Percentiles rank a stretch among this genome's conserved stretches.
phyloP scores from a whole-genome alignment of 2,329 filamentous ascomycete genomes.

The Clonostachys solani region DNA sequence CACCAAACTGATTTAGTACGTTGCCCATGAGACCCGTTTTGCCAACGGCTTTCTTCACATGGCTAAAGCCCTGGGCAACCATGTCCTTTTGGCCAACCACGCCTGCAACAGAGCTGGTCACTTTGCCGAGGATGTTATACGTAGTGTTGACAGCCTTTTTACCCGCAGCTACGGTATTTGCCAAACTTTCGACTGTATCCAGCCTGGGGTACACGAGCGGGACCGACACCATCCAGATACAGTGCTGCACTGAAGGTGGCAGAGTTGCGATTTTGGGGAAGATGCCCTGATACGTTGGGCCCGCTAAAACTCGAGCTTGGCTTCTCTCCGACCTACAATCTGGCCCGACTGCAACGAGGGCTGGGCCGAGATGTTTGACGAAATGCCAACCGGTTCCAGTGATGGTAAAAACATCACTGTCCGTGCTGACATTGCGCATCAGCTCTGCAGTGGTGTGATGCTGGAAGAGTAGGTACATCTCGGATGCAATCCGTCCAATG shows the following conservation, averaged over 20 bases:
- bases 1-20: constrained; percentile 92
- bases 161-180: constrained; percentile 85
- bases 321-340: constrained; percentile 92
- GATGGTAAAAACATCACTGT: constrained; percentile 91
- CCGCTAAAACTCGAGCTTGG: constrained; percentile 87
- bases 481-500: constrained; percentile 88
- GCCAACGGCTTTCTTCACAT: constrained; percentile 93
- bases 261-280: constrained; percentile 93
- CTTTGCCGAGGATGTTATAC: constrained; percentile 93
- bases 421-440: constrained; percentile 80
- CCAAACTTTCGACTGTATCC: constrained; percentile 86
- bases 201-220: constrained; percentile 87
- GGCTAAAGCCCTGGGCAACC: constrained; percentile 87
- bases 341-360: constrained; percentile 82
- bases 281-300: constrained; percentile 93
- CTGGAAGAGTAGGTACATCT: constrained; percentile 98
- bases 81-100: constrained; percentile 93
- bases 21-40: constrained; percentile 95
- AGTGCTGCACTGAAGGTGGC: constrained; percentile 91
- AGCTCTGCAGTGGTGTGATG: constrained; percentile 96
- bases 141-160: constrained; percentile 96
- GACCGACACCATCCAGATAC: constrained; percentile 92
- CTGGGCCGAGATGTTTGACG: constrained; percentile 91
- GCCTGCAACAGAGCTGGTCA: constrained; percentile 90
- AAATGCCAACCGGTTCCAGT: constrained; percentile 99